Base-by-base conservation (phyloP, 352 stramenopile species). In the Phytopythium chamaehyphon region DNA sequence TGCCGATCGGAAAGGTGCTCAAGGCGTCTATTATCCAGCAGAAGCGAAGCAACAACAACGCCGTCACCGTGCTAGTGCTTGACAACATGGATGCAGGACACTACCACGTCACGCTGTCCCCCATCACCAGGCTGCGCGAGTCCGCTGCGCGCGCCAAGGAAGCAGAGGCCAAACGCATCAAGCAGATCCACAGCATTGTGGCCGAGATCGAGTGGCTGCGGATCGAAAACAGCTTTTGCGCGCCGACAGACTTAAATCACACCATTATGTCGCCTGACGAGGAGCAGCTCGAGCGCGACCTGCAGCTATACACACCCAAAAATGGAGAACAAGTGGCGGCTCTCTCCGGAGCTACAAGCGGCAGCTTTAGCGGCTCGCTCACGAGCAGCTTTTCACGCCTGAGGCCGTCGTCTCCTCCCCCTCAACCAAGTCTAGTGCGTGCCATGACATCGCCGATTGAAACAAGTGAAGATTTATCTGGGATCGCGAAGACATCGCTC, bases 61-160 rank as follows among this genome's bases (percentile, higher is more conserved):
- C 71, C 11, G 67, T 93, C 21, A 88, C 78, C 16, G 67, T 88
- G 37, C 62, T 93, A 3, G 75, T 83, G 43, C 65, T 93, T 14
- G 83, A 93, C 40, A 90, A 90, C 54, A 90, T 93, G 83, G 83
- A 92, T 40, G 81, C 81, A n/a, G 81, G 81, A 37, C 75, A 90
- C 40, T 92, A 92, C 61, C 76, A 87, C 65, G 79, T 92, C 58
- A 92, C 81, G n/a, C 59, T 92, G 4, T 92, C 81, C 10, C 81
- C 81, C 9, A 88, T 92, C 45, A 83, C 80, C 8, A 56, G 81
- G 4, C 50, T 92, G 31, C 72, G 81, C 4, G 74, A 92, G 47
- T 87, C 78, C 0, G 78, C 47, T 86, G 77, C 35, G 82, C 81
- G 2, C 64, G 77, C 22, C 23, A 48, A 38, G 43, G 83, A 93